A percentile compares a stretch with the other conserved stretches of the same genome.
Evolutionary conservation across 495 filamentous ascomycete species (phyloP).

Genomic region (Neurospora sp.): DNA sequence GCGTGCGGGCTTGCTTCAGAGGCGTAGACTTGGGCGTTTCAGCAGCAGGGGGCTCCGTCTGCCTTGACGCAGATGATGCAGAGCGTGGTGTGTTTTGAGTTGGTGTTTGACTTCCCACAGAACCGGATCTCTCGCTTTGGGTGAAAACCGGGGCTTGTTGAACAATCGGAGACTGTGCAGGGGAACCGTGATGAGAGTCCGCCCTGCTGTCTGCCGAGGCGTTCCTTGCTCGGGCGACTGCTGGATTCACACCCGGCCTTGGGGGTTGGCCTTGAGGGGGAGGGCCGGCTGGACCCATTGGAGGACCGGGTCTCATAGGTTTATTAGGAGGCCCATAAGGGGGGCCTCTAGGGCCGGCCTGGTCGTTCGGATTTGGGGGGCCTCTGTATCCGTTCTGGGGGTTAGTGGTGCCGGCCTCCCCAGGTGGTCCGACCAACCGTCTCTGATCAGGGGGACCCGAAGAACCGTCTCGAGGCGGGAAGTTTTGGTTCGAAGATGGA

Average conservation of each 20-base stretch:
- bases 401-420: slow-evolving; percentile 45
- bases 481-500: slow-evolving; percentile 22
- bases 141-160: slow-evolving; percentile 34
- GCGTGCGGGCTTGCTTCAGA: slow-evolving; percentile 27
- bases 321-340: slow-evolving; percentile 40
- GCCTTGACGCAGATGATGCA: not conserved
- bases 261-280: slow-evolving; percentile 82
- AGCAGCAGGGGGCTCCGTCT: slow-evolving; percentile 14
- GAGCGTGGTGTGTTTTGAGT: slow-evolving; percentile 18
- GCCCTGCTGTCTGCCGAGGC: slow-evolving; percentile 29
- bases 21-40: slow-evolving; percentile 26
- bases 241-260: slow-evolving; percentile 40
- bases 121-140: slow-evolving; percentile 34
- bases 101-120: slow-evolving; percentile 55
- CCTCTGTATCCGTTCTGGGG: slow-evolving; percentile 25
- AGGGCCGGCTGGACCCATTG: slow-evolving; percentile 67
- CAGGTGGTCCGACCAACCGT: slow-evolving; percentile 38
- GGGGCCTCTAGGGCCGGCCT: slow-evolving; percentile 20
- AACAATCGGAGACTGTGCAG: slow-evolving; percentile 44
- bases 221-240: slow-evolving; percentile 24
- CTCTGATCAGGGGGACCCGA: slow-evolving; percentile 46
- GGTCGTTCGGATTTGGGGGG: slow-evolving; percentile 8
- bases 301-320: slow-evolving; percentile 61
- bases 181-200: slow-evolving; percentile 23
- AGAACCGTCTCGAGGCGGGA: slow-evolving; percentile 54